Percentiles rank a stretch among this genome's conserved stretches.
Conservation (phyloP, 2,329 filamentous ascomycete genomes). For the Tolypocladium ovalisporum region DNA sequence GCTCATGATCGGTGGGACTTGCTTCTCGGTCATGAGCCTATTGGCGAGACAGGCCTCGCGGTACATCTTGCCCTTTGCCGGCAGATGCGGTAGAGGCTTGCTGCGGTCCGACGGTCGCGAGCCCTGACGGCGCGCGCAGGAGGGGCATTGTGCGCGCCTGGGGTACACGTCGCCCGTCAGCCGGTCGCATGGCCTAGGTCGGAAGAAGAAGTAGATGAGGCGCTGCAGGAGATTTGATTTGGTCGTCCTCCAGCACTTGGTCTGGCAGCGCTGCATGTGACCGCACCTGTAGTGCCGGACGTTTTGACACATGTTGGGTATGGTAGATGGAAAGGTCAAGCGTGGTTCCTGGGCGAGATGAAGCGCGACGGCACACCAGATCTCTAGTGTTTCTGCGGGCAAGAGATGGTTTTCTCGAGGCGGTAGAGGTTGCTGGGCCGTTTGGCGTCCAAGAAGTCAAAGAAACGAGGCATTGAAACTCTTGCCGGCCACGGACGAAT, state of each 20-base stretch:
- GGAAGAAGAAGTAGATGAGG: constrained; percentile 2
- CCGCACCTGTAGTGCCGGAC: constrained; percentile 9
- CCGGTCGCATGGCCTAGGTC: background rate
- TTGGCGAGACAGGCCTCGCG: background rate
- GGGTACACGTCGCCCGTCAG: background rate
- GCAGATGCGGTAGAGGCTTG: background rate
- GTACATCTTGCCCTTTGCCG: background rate
- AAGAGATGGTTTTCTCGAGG: no score
- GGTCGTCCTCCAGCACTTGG: background rate
- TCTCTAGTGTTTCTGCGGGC: no score
- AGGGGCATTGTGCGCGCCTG: background rate
- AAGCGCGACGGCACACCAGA: no score
- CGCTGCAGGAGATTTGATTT: background rate
- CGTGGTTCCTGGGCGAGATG: no score
- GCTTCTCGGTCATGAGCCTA: background rate
- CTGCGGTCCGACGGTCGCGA: background rate
- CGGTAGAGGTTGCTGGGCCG: no score
- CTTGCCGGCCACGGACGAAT: background rate
- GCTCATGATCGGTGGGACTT: background rate
- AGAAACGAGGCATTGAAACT: no score
- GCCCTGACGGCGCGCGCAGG: background rate
- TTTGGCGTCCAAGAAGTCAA: no score
- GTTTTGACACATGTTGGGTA: constrained; percentile 11
- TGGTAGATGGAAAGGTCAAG: no score
- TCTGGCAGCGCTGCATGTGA: constrained; percentile 7